Conservation (phyloP, 495 filamentous ascomycete species). For the Annulohypoxylon bovei region DNA sequence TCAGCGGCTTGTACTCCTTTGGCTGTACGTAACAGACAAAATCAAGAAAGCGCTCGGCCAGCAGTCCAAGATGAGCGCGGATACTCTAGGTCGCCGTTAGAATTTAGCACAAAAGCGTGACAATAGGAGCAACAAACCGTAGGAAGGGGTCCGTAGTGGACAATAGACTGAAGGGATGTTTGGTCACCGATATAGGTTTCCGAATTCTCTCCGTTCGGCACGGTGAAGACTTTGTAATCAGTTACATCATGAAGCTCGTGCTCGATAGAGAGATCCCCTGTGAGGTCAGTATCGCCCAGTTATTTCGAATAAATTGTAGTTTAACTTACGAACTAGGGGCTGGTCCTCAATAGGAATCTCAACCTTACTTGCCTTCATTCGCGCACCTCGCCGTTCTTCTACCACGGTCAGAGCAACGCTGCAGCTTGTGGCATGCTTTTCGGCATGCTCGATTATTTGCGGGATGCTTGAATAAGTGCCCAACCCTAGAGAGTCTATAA, state of each 20-base stretch:
- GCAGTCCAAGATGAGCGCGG: conserved; percentile 52
- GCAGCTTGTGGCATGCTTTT: conserved; percentile 53
- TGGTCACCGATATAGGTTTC: background rate
- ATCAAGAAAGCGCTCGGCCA: conserved; percentile 57
- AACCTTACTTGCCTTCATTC: conserved; percentile 49
- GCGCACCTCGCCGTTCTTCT: conserved; percentile 55
- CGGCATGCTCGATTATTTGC: conserved; percentile 49
- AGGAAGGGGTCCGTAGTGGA: conserved; percentile 55
- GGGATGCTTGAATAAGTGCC: conserved; percentile 59
- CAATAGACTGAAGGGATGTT: conserved; percentile 51
- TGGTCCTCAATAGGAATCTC: conserved; percentile 51
- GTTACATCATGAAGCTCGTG: conserved; percentile 52
- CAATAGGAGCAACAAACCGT: conserved; percentile 49
- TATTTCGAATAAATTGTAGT: background rate
- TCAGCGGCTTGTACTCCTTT: conserved; percentile 55
- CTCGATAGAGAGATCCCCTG: conserved; percentile 33
- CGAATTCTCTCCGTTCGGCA: conserved; percentile 50
- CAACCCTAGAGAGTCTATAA: conserved; percentile 56
- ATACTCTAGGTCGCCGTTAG: conserved; percentile 46
- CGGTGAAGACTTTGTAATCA: conserved; percentile 57
- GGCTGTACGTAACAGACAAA: conserved; percentile 53
- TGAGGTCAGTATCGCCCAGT: conserved; percentile 26
- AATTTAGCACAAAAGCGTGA: background rate
- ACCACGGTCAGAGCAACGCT: conserved; percentile 55
- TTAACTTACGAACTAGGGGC: conserved; percentile 51